Evolutionary conservation across 139 green algal genomes (phyloP).

Genomic region (Ettlia oleoabundans): DNA sequence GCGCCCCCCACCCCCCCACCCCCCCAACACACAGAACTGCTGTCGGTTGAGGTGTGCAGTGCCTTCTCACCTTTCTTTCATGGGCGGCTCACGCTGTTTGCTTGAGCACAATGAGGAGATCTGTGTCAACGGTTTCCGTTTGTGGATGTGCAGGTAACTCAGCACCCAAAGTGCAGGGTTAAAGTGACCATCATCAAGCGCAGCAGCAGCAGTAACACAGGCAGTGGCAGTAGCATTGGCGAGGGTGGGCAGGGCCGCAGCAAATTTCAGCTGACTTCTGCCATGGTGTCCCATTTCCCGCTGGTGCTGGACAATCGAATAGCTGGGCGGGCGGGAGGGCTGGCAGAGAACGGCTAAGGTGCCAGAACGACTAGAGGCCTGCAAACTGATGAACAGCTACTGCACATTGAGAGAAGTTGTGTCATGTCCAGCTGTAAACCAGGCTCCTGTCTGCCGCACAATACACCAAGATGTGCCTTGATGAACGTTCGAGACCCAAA

Average conservation of each 20-base stretch:
- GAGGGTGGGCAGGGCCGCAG: not conserved
- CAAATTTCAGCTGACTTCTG: not conserved
- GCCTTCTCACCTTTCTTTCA: not conserved
- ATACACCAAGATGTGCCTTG: not conserved
- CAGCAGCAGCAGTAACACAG: not conserved
- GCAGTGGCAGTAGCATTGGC: not conserved
- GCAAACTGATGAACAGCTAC: too few species aligned
- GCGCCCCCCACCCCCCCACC: too few species aligned
- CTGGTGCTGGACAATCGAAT: not conserved
- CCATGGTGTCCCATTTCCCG: conserved; percentile 2
- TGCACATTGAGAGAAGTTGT: too few species aligned
- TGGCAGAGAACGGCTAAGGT: not conserved
- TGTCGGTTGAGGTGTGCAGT: not conserved
- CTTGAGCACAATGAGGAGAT: too few species aligned
- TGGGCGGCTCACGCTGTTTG: not conserved
- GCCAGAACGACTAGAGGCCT: not conserved
- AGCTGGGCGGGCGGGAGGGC: not conserved
- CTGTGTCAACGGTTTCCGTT: not conserved
- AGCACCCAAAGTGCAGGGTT: not conserved
- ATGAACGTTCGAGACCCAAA: not conserved
- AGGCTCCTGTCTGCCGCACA: too few species aligned
- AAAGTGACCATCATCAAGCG: not conserved
- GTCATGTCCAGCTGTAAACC: too few species aligned
- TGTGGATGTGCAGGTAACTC: not conserved
- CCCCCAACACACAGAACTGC: too few species aligned